Conservation (phyloP, 1,284 basidiomycete species). For the Rhodotorula sp. region DNA sequence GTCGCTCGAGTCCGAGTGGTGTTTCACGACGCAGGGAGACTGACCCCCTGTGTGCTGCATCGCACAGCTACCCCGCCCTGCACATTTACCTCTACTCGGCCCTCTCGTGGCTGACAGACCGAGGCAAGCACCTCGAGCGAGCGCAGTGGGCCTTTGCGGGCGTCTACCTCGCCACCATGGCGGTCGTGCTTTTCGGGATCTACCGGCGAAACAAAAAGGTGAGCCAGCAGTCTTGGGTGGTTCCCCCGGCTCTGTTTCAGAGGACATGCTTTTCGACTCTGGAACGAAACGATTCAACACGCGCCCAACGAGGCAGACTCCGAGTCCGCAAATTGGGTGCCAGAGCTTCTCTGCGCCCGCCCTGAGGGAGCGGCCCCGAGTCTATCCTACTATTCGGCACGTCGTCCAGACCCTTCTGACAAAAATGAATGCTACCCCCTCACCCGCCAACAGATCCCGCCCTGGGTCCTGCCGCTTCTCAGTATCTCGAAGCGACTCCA, state of each 20-base stretch:
- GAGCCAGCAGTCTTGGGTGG: neutral
- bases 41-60: rapidly evolving
- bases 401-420: too few species aligned
- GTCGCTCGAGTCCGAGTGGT: too few species aligned
- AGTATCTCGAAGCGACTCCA: slow-evolving; percentile 88
- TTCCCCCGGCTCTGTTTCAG: too few species aligned
- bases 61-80: slow-evolving; percentile 84
- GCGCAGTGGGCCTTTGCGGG: slow-evolving; percentile 76
- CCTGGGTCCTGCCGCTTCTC: slow-evolving; percentile 72
- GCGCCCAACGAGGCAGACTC: too few species aligned
- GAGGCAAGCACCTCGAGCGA: slow-evolving; percentile 61
- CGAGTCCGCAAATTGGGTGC: too few species aligned
- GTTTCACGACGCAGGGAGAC: neutral
- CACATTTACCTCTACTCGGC: slow-evolving; percentile 80
- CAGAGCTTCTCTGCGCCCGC: too few species aligned
- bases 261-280: too few species aligned
- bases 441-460: slow-evolving; percentile 57
- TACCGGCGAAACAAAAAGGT: slow-evolving; percentile 54
- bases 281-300: too few species aligned
- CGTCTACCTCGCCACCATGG: slow-evolving; percentile 67
- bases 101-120: slow-evolving; percentile 65
- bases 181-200: slow-evolving; percentile 61
- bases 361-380: too few species aligned
- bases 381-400: too few species aligned
- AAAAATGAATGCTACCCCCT: slow-evolving; percentile 45